Evolutionary conservation across 78 protist genomes (phyloP), one percentile per base, ranked within the genome.

Genomic region (slime mould (Dictyostelium discoideum)): DNA sequence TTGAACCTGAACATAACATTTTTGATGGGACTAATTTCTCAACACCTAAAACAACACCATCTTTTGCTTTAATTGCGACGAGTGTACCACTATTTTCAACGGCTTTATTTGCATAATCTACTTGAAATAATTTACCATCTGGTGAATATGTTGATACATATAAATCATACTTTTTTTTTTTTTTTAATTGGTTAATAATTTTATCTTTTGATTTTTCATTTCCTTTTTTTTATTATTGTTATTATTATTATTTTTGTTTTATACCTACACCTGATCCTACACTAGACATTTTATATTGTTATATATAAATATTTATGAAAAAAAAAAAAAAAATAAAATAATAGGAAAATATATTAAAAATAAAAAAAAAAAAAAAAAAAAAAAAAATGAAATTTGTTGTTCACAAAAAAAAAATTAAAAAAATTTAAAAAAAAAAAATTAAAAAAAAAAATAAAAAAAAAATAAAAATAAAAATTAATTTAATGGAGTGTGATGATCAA

Each of bases 91-190:
- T 93, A 72, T 98, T 99, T 26, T 99, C 99, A 39, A 98, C 99
- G 0, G 99, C 99, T 95, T 99, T 99, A 29, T 54, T 29, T 16
- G 99, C 99, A 73, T 99, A 99, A 79, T 99, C 99, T 9, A 99
- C 98, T 87, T 99, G 99, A 95, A 99, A 99, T 11, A 99, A 98
- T 32, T 99, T 97, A 1, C 99, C 99, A 84, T 99, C 99, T 37
- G 99, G 99, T 57, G 99, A 98, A 93, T 92, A 98, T 20, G 99
- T 99, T 37, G 99, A 96, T 14, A 96, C 93, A 42, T 98, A 98
- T 42, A 98, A 92, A 81, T 99, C 99, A 67, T 98, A 99, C 99
- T 78, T 42, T 20, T 77, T 16, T 9, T 40, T 14, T 24, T 42
- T 42, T 5, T 65, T 65, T 24, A 5, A 44, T 40, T 22, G 11